Percentiles rank a stretch among this genome's conserved stretches.
These are phyloP conservation scores for Eimeria maxima DNA, from an alignment of 169 alveolate species.

Conservation along the genomic window DNA sequence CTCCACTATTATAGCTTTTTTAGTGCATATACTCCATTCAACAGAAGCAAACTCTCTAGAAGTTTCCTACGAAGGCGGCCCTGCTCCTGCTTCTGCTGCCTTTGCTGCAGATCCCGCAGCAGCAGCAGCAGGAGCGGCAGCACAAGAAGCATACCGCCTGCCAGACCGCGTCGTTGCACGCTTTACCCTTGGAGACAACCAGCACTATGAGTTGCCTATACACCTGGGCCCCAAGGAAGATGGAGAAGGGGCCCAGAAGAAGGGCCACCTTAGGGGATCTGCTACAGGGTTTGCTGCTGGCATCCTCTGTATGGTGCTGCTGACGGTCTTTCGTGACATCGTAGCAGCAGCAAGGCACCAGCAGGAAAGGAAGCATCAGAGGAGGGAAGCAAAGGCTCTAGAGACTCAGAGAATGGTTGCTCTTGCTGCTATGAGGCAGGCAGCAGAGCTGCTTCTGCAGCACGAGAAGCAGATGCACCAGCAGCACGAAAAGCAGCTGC, in stretches of 20 bases:
- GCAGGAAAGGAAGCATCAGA: too few species aligned
- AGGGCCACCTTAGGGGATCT: not conserved
- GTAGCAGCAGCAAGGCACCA: not conserved
- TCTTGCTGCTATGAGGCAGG: not conserved
- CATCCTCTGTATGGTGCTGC: not conserved
- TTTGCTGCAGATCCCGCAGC: not conserved
- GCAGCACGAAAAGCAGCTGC: too few species aligned
- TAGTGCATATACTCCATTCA: not conserved
- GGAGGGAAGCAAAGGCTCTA: not conserved
- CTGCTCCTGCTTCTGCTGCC: conserved; percentile 32
- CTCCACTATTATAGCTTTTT: not conserved
- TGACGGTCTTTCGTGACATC: not conserved
- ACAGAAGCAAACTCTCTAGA: not conserved
- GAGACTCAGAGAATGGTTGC: not conserved
- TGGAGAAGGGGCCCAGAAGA: not conserved
- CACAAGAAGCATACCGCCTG: not conserved
- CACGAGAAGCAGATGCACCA: too few species aligned
- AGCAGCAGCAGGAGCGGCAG: not conserved
- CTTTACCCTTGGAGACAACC: not conserved
- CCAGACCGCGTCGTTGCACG: conserved; percentile 17
- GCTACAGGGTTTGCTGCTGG: not conserved
- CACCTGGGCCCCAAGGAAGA: not conserved
- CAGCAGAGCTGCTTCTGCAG: not conserved
- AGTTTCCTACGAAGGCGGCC: not conserved
- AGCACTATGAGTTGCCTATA: not conserved